phyloP scores from a whole-genome alignment of 495 filamentous ascomycete species.

The Penicillium cataractarum region DNA sequence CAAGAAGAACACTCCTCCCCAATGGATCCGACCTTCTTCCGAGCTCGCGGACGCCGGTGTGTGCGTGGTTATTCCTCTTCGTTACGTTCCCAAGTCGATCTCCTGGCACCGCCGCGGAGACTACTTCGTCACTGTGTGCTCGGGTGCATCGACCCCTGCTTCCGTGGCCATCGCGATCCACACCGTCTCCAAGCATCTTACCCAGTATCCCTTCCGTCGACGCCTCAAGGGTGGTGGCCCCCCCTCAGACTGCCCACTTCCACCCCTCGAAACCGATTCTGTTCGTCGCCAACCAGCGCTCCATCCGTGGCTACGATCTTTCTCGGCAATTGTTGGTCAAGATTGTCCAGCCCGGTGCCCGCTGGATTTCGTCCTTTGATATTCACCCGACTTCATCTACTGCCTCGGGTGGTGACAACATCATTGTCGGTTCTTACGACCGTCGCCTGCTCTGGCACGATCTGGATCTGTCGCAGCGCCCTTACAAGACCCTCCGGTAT shows the following conservation, averaged over 20 bases:
- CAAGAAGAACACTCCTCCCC: conserved; percentile 74
- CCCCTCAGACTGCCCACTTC: conserved; percentile 87
- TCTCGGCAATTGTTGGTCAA: conserved; percentile 86
- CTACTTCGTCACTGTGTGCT: conserved; percentile 91
- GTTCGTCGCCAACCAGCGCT: conserved; percentile 93
- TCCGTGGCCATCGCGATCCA: conserved; percentile 86
- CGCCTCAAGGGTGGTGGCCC: conserved; percentile 77
- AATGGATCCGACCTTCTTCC: conserved; percentile 81
- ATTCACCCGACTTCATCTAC: conserved; percentile 73
- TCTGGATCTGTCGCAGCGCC: conserved; percentile 83
- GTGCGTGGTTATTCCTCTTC: conserved; percentile 75
- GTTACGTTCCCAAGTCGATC: conserved; percentile 84
- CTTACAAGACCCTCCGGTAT: conserved; percentile 95
- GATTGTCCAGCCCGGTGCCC: conserved; percentile 86
- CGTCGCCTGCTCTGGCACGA: conserved; percentile 95
- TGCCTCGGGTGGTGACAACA: conserved; percentile 75
- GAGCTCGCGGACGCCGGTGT: conserved; percentile 76
- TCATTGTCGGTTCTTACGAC: conserved; percentile 93
- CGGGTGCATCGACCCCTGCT: conserved; percentile 65
- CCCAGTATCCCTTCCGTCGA: conserved; percentile 86
- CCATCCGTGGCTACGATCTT: conserved; percentile 90
- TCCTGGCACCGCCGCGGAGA: conserved; percentile 94
- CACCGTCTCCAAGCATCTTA: conserved; percentile 90
- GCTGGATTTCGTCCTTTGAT: conserved; percentile 93
- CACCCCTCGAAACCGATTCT: conserved; percentile 91